Base-by-base conservation (phyloP, 139 green algal species). In the Coelastrella sp. region DNA sequence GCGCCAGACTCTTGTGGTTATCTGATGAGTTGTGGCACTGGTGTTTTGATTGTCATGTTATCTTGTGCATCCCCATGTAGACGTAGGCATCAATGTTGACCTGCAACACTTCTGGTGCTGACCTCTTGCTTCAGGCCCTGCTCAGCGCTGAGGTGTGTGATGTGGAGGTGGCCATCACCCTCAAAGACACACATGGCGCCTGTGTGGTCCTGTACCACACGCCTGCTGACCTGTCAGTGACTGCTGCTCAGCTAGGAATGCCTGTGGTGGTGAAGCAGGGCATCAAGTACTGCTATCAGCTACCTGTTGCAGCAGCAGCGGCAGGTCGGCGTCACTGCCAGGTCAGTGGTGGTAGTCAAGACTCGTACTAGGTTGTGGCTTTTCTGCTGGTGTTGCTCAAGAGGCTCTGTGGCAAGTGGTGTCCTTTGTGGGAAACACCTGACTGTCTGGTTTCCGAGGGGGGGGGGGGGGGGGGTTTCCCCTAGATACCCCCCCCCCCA, bases 151-250 rank as follows among this genome's bases (percentile, higher is more conserved):
- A 56, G 4, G 6, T 57, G 9, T 80, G 66, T 66, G 84, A 88
- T 25, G 84, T 88, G 12, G 19, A 49, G 6, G 20, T 19, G n/a
- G 84, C 84, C 4, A 49, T 57, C 10, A 20, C 49, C 4, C 66
- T 81, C 7, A 80, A 20, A 24, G 84, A 80, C 63, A 68, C 68
- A 49, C 15, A 57, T n/a, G 66, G 9, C 7, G 61, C 84, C 9
- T 80, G 68, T 27, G 60, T 72, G 22, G 84, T 88, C 27, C 24
- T 25, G 8, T 88, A 88, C 68, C 57, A 49, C 68, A 81, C 84
- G n/a, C 35, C 84, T 24, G 66, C 66, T 10, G 66, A 88, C 68
- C 66, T 88, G 68, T 70, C 66, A 58, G 63, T 66, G 3, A 57
- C 63, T 57, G 84, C 84, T 49, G 14, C 80, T 8, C 35, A 49